phyloP scores from a whole-genome alignment of 345 rosid species.

The Murraya koenigii region DNA sequence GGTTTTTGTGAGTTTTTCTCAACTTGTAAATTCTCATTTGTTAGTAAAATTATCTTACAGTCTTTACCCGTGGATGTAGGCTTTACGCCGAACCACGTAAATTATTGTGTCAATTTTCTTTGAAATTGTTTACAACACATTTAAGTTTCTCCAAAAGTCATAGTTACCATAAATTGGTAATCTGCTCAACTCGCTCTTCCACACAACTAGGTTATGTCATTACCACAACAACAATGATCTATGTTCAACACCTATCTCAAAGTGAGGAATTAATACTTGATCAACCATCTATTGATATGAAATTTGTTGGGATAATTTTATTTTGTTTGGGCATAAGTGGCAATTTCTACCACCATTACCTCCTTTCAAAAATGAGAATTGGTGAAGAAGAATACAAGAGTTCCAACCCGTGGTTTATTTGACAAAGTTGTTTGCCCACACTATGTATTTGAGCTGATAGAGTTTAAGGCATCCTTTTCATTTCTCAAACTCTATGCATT shows the following conservation, averaged over 20 bases:
- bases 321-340: constrained; percentile 59
- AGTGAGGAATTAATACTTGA: constrained; percentile 15
- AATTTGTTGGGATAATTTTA: constrained; percentile 39
- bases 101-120: no score
- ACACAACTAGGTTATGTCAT: no score
- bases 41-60: no score
- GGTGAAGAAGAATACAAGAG: constrained; percentile 52
- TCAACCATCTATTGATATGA: constrained; percentile 43
- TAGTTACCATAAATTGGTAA: no score
- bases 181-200: no score
- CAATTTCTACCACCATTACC: constrained; percentile 72
- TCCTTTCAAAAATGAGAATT: constrained; percentile 57
- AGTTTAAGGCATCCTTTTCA: constrained; percentile 48
- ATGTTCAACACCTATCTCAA: constrained; percentile 37
- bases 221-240: constrained; percentile 38
- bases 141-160: no score
- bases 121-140: no score
- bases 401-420: constrained; percentile 69
- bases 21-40: no score
- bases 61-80: no score
- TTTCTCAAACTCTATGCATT: constrained; percentile 54
- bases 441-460: constrained; percentile 67
- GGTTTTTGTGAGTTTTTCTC: no score
- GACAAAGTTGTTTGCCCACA: constrained; percentile 65
- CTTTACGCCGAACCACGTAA: no score